Conservation (phyloP, 2,329 filamentous ascomycete species). For the Blastomyces silverae region DNA sequence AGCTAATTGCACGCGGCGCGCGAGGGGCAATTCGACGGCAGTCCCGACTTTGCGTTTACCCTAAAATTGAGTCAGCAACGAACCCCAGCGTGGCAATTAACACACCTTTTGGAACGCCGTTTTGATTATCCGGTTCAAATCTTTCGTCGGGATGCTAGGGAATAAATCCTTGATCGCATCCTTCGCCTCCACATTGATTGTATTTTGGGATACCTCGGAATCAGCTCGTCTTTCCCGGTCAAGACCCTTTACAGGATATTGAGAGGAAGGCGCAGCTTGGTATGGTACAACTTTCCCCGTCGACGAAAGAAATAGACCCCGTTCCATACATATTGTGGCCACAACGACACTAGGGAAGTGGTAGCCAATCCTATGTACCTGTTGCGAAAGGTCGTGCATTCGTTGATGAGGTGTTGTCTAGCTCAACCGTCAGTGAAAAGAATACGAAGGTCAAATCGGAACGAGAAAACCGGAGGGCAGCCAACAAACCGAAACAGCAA, state of each 20-base stretch:
- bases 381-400: constrained; percentile 51
- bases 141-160: constrained; percentile 54
- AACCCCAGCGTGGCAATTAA: constrained; percentile 17
- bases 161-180: constrained; percentile 57
- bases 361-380: constrained; percentile 56
- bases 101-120: constrained; percentile 55
- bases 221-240: constrained; percentile 22
- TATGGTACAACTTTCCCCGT: constrained; percentile 44
- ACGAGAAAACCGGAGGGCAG: constrained; percentile 11
- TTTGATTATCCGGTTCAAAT: constrained; percentile 52
- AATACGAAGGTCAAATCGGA: neutral
- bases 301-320: constrained; percentile 42
- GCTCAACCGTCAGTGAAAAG: constrained; percentile 18
- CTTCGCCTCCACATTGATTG: constrained; percentile 51
- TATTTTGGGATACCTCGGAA: constrained; percentile 37
- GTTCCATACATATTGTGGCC: constrained; percentile 48
- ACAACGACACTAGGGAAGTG: constrained; percentile 58
- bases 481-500: constrained; percentile 54
- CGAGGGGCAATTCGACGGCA: constrained; percentile 47
- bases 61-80: constrained; percentile 31
- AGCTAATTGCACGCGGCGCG: constrained; percentile 54
- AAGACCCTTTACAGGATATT: constrained; percentile 21
- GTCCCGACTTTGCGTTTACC: constrained; percentile 54
- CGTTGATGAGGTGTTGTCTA: constrained; percentile 47
- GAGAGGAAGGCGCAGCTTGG: constrained; percentile 25